phyloP scores from a whole-genome alignment of 306 rosid species.

The Citrullus amarus region DNA sequence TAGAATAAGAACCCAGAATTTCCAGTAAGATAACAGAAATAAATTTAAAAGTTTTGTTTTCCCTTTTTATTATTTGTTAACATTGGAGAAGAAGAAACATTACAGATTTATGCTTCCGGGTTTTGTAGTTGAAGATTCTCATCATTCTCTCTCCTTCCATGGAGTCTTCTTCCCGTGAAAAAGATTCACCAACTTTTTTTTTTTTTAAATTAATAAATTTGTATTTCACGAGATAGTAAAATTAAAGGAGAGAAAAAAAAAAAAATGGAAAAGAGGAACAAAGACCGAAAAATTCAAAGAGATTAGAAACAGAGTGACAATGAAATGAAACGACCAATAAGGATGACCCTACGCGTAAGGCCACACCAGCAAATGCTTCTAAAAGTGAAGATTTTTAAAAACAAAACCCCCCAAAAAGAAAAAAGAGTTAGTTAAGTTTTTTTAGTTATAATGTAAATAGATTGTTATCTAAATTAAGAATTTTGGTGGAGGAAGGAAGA shows the following conservation, averaged over 20 bases:
- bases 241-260: not conserved
- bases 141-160: slow-evolving; percentile 1
- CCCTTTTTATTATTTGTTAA: not conserved
- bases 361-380: not conserved
- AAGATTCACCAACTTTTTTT: not conserved
- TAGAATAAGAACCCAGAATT: not conserved
- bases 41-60: not conserved
- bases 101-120: slow-evolving; percentile 6
- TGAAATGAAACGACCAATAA: not conserved
- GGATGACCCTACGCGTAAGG: not conserved
- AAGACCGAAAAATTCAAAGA: not conserved
- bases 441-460: not conserved
- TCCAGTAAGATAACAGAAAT: not conserved
- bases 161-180: not conserved
- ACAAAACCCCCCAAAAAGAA: not conserved
- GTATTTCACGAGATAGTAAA: not conserved
- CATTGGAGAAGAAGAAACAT: not conserved
- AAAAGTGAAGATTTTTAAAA: not conserved
- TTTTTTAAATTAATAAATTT: not conserved
- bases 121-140: slow-evolving; percentile 5
- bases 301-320: not conserved
- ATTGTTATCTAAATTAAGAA: not conserved
- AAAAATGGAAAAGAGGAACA: not conserved
- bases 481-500: not conserved
- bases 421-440: not conserved